These are phyloP conservation scores for Passalora sequoiae DNA, from an alignment of 2,329 filamentous ascomycete genomes.

Conservation along the genomic window DNA sequence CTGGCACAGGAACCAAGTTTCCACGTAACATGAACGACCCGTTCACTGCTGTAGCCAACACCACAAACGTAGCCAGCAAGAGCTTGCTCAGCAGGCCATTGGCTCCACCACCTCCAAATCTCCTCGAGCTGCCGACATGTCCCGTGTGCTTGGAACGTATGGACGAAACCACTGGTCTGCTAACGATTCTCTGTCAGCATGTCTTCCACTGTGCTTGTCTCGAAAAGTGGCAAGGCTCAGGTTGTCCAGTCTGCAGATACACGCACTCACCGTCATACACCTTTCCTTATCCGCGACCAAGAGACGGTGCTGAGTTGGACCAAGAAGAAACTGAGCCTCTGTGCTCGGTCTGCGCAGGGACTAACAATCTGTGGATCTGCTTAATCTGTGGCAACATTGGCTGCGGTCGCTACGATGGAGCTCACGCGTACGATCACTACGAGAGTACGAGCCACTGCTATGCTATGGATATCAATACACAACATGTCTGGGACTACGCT, in stretches of 20 bases:
- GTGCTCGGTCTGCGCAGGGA: slow-evolving; percentile 74
- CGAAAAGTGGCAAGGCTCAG: slow-evolving; percentile 90
- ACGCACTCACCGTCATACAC: slow-evolving; percentile 57
- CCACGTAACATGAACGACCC: slow-evolving; percentile 58
- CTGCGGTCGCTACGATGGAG: slow-evolving; percentile 91
- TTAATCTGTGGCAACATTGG: slow-evolving; percentile 89
- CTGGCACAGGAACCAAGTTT: slow-evolving; percentile 52
- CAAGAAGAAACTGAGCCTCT: slow-evolving; percentile 59
- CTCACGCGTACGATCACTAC: slow-evolving; percentile 90
- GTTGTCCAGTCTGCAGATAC: slow-evolving; percentile 91
- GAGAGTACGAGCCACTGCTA: slow-evolving; percentile 86
- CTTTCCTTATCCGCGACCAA: slow-evolving; percentile 33
- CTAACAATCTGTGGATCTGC: slow-evolving; percentile 88
- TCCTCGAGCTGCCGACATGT: slow-evolving; percentile 90
- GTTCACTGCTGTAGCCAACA: slow-evolving; percentile 46
- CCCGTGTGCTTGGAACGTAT: slow-evolving; percentile 95
- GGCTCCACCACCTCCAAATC: slow-evolving; percentile 72
- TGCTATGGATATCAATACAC: slow-evolving; percentile 84
- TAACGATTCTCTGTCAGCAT: slow-evolving; percentile 95
- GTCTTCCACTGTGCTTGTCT: slow-evolving; percentile 96
- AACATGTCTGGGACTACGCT: slow-evolving; percentile 97
- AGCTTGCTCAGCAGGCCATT: slow-evolving; percentile 51
- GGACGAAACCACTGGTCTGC: slow-evolving; percentile 91
- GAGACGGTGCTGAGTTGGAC: slow-evolving; percentile 22
- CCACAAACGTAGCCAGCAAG: slow-evolving; percentile 32